Percentiles rank a stretch among this genome's conserved stretches.
Conservation (phyloP, 2,329 filamentous ascomycete genomes). For the Ophiocordyceps camponoti-rufipedis region DNA sequence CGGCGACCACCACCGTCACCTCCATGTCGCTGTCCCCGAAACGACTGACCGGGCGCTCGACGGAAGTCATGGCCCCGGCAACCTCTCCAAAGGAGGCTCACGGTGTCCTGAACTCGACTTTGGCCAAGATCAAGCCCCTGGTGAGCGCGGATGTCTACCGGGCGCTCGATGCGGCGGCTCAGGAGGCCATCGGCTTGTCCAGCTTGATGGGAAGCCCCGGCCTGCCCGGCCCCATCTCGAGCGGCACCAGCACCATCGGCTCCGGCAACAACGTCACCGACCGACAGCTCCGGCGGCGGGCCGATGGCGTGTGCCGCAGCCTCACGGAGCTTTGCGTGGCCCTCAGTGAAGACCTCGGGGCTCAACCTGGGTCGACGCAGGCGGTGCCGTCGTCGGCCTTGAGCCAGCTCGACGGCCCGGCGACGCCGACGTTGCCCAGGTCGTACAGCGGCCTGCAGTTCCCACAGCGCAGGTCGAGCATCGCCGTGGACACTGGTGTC, state of each 20-base stretch:
- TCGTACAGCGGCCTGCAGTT: slow-evolving; percentile 16
- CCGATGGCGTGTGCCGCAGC: slow-evolving; percentile 81
- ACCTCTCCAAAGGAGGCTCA: slow-evolving; percentile 41
- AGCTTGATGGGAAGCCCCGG: slow-evolving; percentile 59
- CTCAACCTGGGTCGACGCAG: slow-evolving; percentile 3
- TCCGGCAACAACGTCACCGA: slow-evolving; percentile 43
- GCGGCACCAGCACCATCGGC: slow-evolving; percentile 45
- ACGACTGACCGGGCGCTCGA: slow-evolving; percentile 20
- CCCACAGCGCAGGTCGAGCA: slow-evolving; percentile 21
- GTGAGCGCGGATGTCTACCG: slow-evolving; percentile 56
- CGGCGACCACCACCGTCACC: slow-evolving; percentile 79
- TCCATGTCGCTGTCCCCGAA: slow-evolving; percentile 84
- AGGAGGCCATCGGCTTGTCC: slow-evolving; percentile 64
- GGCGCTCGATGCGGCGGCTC: slow-evolving; percentile 62
- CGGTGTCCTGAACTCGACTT: slow-evolving; percentile 61
- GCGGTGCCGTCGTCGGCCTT: slow-evolving; percentile 1
- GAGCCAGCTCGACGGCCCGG: slow-evolving; percentile 11
- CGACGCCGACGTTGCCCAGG: slow-evolving; percentile 27
- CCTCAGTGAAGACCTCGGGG: slow-evolving; percentile 40
- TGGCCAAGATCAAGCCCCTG: slow-evolving; percentile 57
- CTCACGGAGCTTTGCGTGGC: slow-evolving; percentile 85
- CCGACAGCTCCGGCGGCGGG: slow-evolving; percentile 72
- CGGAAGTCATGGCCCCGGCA: slow-evolving; percentile 19
- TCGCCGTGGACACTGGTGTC: slow-evolving; percentile 19
- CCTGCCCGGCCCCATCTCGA: slow-evolving; percentile 49